Evolutionary conservation across 805 yeast species (phyloP).

Genomic region (Alloascoidea africana): DNA sequence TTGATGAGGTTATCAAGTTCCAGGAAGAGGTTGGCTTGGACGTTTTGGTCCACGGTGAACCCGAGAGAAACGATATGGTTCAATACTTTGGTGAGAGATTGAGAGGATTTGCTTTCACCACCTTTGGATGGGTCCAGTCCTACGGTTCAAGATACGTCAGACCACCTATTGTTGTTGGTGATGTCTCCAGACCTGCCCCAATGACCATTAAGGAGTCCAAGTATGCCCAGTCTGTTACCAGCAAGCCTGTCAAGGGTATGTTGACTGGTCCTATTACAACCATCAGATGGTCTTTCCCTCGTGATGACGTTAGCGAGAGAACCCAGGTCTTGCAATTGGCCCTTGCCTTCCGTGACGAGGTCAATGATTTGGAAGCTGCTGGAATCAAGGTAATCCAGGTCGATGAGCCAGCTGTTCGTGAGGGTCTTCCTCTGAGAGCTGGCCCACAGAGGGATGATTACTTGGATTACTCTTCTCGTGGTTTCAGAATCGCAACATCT

Average conservation of each 20-base stretch:
- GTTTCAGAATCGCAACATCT: constrained; percentile 98
- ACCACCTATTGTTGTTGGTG: constrained; percentile 99
- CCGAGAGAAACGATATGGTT: constrained; percentile 99
- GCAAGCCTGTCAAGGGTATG: constrained; percentile 99
- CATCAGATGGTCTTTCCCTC: constrained; percentile 99
- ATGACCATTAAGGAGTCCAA: constrained; percentile 99
- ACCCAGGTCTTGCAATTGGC: constrained; percentile 94
- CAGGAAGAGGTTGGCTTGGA: constrained; percentile 98
- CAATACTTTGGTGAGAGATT: constrained; percentile 99
- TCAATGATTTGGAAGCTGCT: constrained; percentile 93
- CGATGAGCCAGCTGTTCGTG: constrained; percentile 99
- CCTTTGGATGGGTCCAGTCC: constrained; percentile 99
- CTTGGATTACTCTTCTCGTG: constrained; percentile 98
- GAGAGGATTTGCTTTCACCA: constrained; percentile 96
- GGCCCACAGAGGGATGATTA: constrained; percentile 94
- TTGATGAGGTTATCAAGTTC: constrained; percentile 90
- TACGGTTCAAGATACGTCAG: constrained; percentile 99
- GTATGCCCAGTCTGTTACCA: constrained; percentile 93
- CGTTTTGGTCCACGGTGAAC: constrained; percentile 99
- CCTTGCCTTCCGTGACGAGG: constrained; percentile 97
- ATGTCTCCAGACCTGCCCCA: constrained; percentile 94
- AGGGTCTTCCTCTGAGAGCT: constrained; percentile 98
- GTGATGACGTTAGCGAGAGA: constrained; percentile 91
- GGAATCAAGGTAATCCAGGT: constrained; percentile 98
- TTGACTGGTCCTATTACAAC: constrained; percentile 99